Conservation (phyloP, 192 early-diverging fungal genomes). For the Coemansia sp. region DNA sequence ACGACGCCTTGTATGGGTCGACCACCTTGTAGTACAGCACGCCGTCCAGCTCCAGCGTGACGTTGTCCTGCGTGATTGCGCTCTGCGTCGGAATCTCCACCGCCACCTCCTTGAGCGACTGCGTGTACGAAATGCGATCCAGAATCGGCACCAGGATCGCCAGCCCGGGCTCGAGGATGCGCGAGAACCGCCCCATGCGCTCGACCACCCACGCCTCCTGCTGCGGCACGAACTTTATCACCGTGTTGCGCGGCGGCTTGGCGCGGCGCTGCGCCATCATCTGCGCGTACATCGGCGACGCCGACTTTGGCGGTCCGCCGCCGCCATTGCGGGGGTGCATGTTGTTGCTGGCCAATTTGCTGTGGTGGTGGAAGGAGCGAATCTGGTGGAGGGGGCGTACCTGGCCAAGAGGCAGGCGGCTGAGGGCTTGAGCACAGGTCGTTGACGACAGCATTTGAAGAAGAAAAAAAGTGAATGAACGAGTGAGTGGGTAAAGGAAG, state of each 20-base stretch:
- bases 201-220: slow-evolving; percentile 98
- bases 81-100: slow-evolving; percentile 89
- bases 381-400: no score
- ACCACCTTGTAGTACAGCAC: slow-evolving; percentile 94
- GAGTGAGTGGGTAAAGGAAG: neutral
- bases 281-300: slow-evolving; percentile 5
- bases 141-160: slow-evolving; percentile 88
- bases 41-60: slow-evolving; percentile 94
- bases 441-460: neutral
- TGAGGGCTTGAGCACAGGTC: neutral
- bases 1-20: slow-evolving; percentile 93
- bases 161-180: slow-evolving; percentile 89
- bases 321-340: neutral
- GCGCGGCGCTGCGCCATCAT: slow-evolving; percentile 6
- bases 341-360: neutral
- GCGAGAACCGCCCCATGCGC: slow-evolving; percentile 87
- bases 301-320: neutral
- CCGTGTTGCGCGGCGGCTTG: slow-evolving; percentile 35
- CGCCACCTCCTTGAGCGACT: slow-evolving; percentile 94
- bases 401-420: neutral
- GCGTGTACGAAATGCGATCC: slow-evolving; percentile 90
- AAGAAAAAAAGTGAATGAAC: neutral
- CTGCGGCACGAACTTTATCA: slow-evolving; percentile 98
- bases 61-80: slow-evolving; percentile 97
- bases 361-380: slow-evolving; percentile 4